Evolutionary conservation across 805 yeast species (phyloP).

Genomic region (Ogataea sp.): DNA sequence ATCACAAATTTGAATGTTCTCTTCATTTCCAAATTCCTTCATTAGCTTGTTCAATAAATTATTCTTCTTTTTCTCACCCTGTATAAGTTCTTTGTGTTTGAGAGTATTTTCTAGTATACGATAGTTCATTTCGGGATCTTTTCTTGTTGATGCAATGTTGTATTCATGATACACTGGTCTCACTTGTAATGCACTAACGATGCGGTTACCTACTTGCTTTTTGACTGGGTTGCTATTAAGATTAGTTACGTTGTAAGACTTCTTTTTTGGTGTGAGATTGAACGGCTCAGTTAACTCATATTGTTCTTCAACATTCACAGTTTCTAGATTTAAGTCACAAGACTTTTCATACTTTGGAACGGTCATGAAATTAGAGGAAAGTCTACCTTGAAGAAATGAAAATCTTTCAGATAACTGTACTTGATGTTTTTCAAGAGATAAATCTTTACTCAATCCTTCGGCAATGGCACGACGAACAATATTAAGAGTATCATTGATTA

Average conservation of each 20-base stretch:
- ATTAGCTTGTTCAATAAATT: conserved; percentile 22
- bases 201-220: conserved; percentile 5
- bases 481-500: conserved; percentile 5
- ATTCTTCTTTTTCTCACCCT: conserved; percentile 7
- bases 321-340: no score
- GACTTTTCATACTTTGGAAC: no score
- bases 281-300: no score
- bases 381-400: neutral
- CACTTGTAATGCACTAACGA: conserved; percentile 14
- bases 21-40: conserved; percentile 24
- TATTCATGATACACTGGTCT: conserved; percentile 19
- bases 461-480: conserved; percentile 14
- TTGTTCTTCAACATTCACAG: neutral
- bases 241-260: no score
- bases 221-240: neutral
- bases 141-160: conserved; percentile 19
- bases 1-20: conserved; percentile 19
- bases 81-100: conserved; percentile 1
- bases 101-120: conserved; percentile 1
- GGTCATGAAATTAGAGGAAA: no score
- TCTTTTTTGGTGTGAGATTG: no score
- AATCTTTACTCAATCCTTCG: conserved; percentile 9
- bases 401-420: conserved; percentile 4
- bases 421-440: conserved; percentile 1
- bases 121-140: conserved; percentile 1